Conservation (phyloP, 116 monocot genomes). For the Zostera marina region DNA sequence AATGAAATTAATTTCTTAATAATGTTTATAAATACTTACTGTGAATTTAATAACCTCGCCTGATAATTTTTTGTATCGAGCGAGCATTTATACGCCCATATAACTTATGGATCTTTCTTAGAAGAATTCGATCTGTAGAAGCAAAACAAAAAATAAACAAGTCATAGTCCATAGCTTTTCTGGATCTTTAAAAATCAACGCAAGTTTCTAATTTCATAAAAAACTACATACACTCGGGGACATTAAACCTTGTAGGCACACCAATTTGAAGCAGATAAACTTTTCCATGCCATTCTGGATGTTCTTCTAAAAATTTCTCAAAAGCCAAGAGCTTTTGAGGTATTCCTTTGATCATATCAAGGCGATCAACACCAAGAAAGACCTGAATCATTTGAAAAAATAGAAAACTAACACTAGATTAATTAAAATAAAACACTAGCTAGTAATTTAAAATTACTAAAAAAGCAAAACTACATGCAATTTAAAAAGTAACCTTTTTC, state of each 20-base stretch:
- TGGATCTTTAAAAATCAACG: too few relatives aligned
- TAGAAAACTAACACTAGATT: too few relatives aligned
- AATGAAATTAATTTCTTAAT: too few relatives aligned
- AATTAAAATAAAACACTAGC: too few relatives aligned
- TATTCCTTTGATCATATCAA: constrained; percentile 99
- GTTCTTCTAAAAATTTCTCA: constrained; percentile 97
- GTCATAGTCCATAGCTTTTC: too few relatives aligned
- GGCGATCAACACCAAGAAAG: constrained; percentile 89
- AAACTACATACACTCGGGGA: constrained; percentile 66
- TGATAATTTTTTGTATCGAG: constrained; percentile 85
- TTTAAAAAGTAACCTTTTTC: constrained; percentile 51
- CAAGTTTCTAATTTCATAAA: background rate
- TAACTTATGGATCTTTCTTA: constrained; percentile 96
- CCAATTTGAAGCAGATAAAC: constrained; percentile 90
- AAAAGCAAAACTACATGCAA: background rate
- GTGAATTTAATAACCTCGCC: constrained; percentile 83
- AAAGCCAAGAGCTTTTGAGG: constrained; percentile 97
- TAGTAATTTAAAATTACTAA: too few relatives aligned
- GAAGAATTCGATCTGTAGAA: constrained; percentile 82
- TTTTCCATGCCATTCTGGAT: constrained; percentile 69
- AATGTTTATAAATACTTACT: constrained; percentile 48
- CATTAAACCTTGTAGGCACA: constrained; percentile 91
- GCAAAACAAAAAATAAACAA: background rate
- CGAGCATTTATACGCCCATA: constrained; percentile 96
- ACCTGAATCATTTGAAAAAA: constrained; percentile 36